Conservation (phyloP, 2,329 filamentous ascomycete genomes). For the Aspergillus alliaceus region DNA sequence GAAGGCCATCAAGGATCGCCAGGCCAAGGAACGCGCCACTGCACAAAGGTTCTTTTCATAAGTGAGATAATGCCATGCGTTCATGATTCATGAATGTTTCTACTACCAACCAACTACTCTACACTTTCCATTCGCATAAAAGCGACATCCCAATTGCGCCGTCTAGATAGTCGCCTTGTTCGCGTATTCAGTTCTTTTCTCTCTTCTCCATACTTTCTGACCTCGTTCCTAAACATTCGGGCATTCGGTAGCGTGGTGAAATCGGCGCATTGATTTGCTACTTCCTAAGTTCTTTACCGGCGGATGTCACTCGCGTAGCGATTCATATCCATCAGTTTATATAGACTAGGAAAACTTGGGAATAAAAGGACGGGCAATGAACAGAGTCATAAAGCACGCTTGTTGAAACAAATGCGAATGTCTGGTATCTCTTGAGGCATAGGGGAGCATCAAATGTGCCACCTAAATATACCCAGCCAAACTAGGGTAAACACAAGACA, state of each 20-base stretch:
- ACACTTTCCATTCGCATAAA: conserved; percentile 12
- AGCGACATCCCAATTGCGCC: conserved; percentile 3
- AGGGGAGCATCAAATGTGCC: neutral
- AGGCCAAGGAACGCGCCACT: conserved; percentile 86
- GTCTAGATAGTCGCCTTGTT: neutral
- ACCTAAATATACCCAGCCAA: neutral
- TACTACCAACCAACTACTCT: conserved; percentile 14
- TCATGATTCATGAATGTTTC: conserved; percentile 27
- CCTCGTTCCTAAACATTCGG: conserved; percentile 3
- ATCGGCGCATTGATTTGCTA: conserved; percentile 8
- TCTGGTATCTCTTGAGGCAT: neutral
- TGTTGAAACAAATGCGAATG: neutral
- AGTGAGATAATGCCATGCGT: conserved; percentile 27
- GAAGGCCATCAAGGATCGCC: conserved; percentile 69
- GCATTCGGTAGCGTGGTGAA: conserved; percentile 12
- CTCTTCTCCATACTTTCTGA: neutral
- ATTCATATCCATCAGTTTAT: neutral
- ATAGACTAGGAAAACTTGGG: no score
- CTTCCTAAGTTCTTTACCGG: neutral
- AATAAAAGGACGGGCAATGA: neutral
- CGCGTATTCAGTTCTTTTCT: neutral
- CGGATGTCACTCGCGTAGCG: neutral
- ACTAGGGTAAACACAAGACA: neutral
- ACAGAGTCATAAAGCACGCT: neutral
- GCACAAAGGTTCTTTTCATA: conserved; percentile 87